Percentiles rank a stretch among this genome's conserved stretches.
Conservation (phyloP, 2,329 filamentous ascomycete species). For the Aspergillus viridinutans region DNA sequence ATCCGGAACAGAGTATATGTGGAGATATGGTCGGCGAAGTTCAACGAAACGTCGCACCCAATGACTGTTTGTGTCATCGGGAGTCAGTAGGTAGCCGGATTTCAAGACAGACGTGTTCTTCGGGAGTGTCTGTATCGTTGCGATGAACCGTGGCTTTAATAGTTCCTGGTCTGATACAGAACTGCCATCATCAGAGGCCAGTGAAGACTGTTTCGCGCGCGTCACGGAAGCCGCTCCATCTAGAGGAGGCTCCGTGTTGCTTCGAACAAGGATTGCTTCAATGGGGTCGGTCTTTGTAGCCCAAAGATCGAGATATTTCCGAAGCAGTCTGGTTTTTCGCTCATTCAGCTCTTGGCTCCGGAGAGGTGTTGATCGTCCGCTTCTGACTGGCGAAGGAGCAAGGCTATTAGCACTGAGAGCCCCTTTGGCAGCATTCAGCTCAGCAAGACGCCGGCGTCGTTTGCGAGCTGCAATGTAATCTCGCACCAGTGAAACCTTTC, state of each 20-base stretch:
- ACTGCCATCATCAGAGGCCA: slow-evolving; percentile 22
- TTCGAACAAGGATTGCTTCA: slow-evolving; percentile 42
- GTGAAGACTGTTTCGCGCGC: slow-evolving; percentile 17
- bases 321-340: slow-evolving; percentile 36
- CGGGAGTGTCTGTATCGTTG: slow-evolving; percentile 69
- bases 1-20: slow-evolving; percentile 78
- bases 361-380: slow-evolving; percentile 34
- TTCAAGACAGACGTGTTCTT: slow-evolving; percentile 82
- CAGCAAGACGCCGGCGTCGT: slow-evolving; percentile 67
- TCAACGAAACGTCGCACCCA: slow-evolving; percentile 95
- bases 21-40: slow-evolving; percentile 82
- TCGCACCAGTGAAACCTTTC: slow-evolving; percentile 83
- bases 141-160: slow-evolving; percentile 62
- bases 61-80: slow-evolving; percentile 68
- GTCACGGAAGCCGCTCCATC: slow-evolving; percentile 32
- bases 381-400: slow-evolving; percentile 29
- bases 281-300: slow-evolving; percentile 39
- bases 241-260: slow-evolving; percentile 42
- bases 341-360: slow-evolving; percentile 34
- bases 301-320: slow-evolving; percentile 41
- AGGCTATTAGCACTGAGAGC: slow-evolving; percentile 40
- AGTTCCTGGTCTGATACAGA: slow-evolving; percentile 29
- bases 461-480: slow-evolving; percentile 77
- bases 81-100: slow-evolving; percentile 80
- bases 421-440: slow-evolving; percentile 65